Percentiles rank a stretch among this genome's conserved stretches.
These are phyloP conservation scores for Asterionellopsis glacialis DNA, from an alignment of 108 stramenopile species.

Conservation along the genomic window DNA sequence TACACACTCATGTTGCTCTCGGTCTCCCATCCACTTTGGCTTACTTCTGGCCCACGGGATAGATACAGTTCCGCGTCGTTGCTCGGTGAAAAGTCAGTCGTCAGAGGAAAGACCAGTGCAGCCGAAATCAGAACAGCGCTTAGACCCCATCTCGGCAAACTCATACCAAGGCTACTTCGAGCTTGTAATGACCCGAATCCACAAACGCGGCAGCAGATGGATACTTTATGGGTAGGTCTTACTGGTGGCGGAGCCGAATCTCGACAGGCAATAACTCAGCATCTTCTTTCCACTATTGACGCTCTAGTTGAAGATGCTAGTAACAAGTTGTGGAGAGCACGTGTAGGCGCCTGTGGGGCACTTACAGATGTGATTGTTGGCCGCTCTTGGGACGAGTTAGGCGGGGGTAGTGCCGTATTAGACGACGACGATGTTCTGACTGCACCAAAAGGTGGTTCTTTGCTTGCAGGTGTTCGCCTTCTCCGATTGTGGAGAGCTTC, in stretches of 20 bases:
- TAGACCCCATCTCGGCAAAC: constrained; percentile 63
- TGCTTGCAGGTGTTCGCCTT: constrained; percentile 54
- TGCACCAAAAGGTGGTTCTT: constrained; percentile 12
- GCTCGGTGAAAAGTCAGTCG: constrained; percentile 39
- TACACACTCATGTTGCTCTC: constrained; percentile 75
- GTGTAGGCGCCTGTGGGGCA: constrained; percentile 74
- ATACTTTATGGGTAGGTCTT: constrained; percentile 65
- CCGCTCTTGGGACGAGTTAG: constrained; percentile 72
- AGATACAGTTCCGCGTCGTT: constrained; percentile 57
- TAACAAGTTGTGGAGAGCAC: constrained; percentile 72
- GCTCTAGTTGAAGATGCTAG: constrained; percentile 63
- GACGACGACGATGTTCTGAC: constrained; percentile 53
- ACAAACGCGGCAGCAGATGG: constrained; percentile 83
- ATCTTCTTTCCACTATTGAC: constrained; percentile 72
- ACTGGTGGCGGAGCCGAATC: constrained; percentile 84
- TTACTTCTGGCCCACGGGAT: constrained; percentile 28
- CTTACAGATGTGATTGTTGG: constrained; percentile 78
- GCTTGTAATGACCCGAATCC: constrained; percentile 79
- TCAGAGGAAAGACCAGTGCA: constrained; percentile 32
- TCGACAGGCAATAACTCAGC: constrained; percentile 39
- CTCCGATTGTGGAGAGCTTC: constrained; percentile 65
- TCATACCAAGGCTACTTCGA: constrained; percentile 72
- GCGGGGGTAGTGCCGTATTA: constrained; percentile 62
- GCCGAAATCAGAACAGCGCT: constrained; percentile 56
- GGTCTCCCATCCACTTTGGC: constrained; percentile 73